Conservation (phyloP, 106 monocot species). For the Dioscorea zingiberensis region DNA sequence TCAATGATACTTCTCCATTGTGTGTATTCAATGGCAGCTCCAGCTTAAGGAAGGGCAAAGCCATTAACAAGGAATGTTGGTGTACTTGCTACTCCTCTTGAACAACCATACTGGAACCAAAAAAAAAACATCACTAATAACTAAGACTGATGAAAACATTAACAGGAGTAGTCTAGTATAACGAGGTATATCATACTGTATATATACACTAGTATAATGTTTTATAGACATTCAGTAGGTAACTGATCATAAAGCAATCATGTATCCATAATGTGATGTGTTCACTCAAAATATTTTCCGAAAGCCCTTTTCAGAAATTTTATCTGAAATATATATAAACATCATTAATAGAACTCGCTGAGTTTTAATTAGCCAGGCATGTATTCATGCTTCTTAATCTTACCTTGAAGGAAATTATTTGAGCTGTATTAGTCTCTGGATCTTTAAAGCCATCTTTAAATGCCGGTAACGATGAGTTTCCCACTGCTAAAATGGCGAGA, state of each 20-base stretch:
- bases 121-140: neutral
- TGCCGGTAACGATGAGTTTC: neutral
- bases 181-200: neutral
- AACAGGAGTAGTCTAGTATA: too few relatives aligned
- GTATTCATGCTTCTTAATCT: too few relatives aligned
- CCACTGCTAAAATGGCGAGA: neutral
- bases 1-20: slow-evolving; percentile 50
- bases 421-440: slow-evolving; percentile 8
- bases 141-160: neutral
- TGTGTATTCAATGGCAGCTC: slow-evolving; percentile 28
- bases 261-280: too few relatives aligned
- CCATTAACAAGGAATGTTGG: slow-evolving; percentile 67
- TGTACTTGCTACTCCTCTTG: slow-evolving; percentile 50
- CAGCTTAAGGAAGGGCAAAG: slow-evolving; percentile 29
- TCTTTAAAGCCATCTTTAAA: neutral
- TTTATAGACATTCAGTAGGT: too few relatives aligned
- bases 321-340: too few relatives aligned
- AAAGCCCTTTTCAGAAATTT: too few relatives aligned
- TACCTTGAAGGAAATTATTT: slow-evolving; percentile 63
- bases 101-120: slow-evolving; percentile 67
- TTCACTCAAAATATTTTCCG: too few relatives aligned
- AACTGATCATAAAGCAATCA: too few relatives aligned
- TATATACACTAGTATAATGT: neutral
- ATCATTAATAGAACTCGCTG: too few relatives aligned
- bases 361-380: too few relatives aligned